These are phyloP conservation scores for Rhizoctonia solani DNA, from an alignment of 1,284 basidiomycete genomes.

Conservation along the genomic window DNA sequence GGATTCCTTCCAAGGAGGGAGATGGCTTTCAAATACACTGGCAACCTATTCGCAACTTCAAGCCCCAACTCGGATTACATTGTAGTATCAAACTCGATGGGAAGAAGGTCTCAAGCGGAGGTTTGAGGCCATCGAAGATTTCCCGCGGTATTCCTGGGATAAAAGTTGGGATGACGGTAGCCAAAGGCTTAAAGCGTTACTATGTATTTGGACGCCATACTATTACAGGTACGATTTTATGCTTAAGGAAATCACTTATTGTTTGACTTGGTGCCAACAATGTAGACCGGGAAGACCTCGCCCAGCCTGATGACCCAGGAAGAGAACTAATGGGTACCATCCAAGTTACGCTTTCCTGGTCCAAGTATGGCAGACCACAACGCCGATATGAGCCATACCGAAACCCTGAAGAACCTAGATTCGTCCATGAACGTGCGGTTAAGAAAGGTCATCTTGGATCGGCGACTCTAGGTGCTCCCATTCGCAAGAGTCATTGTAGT, in stretches of 20 bases:
- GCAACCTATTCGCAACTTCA: slow-evolving; percentile 6
- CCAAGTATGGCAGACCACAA: not conserved
- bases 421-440: not conserved
- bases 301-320: not conserved
- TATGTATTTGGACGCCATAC: slow-evolving; percentile 1
- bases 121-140: not conserved
- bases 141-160: not conserved
- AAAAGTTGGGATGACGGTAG: slow-evolving; percentile 11
- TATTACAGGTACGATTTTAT: not conserved
- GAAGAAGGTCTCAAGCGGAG: not conserved
- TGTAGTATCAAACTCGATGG: slow-evolving; percentile 4
- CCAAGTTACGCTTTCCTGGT: slow-evolving; percentile 1
- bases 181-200: not conserved
- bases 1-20: slow-evolving; percentile 15
- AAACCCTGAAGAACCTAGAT: not conserved
- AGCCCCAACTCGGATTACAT: not conserved
- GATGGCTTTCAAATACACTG: not conserved
- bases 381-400: not conserved
- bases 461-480: not conserved
- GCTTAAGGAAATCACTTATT: too few species aligned
- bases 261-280: too few species aligned
- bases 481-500: not conserved
- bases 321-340: not conserved
- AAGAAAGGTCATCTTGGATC: slow-evolving; percentile 3
- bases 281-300: slow-evolving; percentile 12